Conservation (phyloP, 2,329 filamentous ascomycete genomes). For the Epichloe coenophiala region DNA sequence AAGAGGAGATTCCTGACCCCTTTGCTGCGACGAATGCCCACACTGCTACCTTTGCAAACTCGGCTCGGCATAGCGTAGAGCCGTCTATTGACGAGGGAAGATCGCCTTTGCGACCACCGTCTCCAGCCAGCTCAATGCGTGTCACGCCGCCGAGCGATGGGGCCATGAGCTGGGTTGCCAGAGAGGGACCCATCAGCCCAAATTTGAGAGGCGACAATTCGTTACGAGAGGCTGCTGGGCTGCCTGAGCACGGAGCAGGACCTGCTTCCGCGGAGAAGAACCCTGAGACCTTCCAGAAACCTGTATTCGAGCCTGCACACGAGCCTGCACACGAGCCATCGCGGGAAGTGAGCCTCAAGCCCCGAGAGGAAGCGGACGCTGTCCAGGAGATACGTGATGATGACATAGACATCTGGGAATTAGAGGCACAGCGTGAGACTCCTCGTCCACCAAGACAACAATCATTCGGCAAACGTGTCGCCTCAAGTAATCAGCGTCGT, state of each 20-base stretch:
- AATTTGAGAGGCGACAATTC: slow-evolving; percentile 22
- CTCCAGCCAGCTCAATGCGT: slow-evolving; percentile 20
- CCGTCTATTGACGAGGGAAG: slow-evolving; percentile 3
- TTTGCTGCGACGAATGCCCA: slow-evolving; percentile 15
- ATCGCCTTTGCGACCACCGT: slow-evolving; percentile 11
- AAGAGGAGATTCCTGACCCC: slow-evolving; percentile 18
- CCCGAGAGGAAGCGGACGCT: slow-evolving; percentile 1
- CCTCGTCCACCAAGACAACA: slow-evolving; percentile 20
- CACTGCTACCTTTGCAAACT: slow-evolving; percentile 18
- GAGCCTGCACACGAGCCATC: slow-evolving; percentile 7
- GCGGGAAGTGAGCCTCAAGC: background rate
- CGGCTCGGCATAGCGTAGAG: slow-evolving; percentile 15
- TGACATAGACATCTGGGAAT: slow-evolving; percentile 42
- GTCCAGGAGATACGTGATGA: slow-evolving; percentile 19
- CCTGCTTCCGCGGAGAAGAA: slow-evolving; percentile 5
- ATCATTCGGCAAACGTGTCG: slow-evolving; percentile 15
- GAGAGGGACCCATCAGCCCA: slow-evolving; percentile 24
- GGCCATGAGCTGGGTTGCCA: slow-evolving; percentile 30
- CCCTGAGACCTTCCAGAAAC: background rate
- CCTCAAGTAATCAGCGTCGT: slow-evolving; percentile 11
- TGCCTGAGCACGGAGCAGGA: slow-evolving; percentile 3
- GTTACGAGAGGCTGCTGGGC: slow-evolving; percentile 15
- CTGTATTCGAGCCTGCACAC: slow-evolving; percentile 3
- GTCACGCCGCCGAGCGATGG: slow-evolving; percentile 20
- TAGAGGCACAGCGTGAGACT: slow-evolving; percentile 38